These are phyloP conservation scores for Singerocomus rubriflavus DNA, from an alignment of 1,284 basidiomycete genomes.

Conservation along the genomic window DNA sequence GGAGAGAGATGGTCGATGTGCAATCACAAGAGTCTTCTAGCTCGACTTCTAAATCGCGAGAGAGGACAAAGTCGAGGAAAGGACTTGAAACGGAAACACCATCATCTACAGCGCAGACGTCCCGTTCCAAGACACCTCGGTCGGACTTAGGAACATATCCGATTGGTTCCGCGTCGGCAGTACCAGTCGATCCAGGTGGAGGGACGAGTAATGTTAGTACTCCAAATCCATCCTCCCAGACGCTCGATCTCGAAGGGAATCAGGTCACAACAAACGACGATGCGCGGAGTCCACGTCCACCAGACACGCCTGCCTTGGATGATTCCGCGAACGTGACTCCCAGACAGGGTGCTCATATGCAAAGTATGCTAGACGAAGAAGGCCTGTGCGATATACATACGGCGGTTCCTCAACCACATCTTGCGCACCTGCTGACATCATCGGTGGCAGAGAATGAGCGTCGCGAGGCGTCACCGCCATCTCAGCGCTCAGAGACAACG, in stretches of 20 bases:
- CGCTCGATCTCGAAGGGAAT: constrained; percentile 7
- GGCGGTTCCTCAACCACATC: not conserved
- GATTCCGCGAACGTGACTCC: constrained; percentile 22
- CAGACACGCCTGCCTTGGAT: constrained; percentile 1
- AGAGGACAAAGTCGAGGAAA: constrained; percentile 10
- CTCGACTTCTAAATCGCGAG: constrained; percentile 9
- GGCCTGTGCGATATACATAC: not conserved
- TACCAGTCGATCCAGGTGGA: constrained; percentile 23
- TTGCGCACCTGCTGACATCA: not conserved
- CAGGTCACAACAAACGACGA: not conserved
- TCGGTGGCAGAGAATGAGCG: not conserved
- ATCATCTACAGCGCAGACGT: constrained; percentile 3
- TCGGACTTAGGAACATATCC: constrained; percentile 13
- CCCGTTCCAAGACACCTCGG: constrained; percentile 22
- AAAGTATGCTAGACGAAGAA: not conserved
- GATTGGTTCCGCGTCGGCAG: constrained; percentile 6
- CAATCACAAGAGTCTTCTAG: constrained; percentile 4
- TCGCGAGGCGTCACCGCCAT: constrained; percentile 3
- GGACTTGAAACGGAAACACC: constrained; percentile 3
- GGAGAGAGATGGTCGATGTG: constrained; percentile 12
- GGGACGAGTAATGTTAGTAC: constrained; percentile 1
- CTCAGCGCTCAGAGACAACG: constrained; percentile 7
- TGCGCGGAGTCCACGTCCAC: not conserved
- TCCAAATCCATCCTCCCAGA: constrained; percentile 2
- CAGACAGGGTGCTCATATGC: constrained; percentile 10